Evolutionary conservation across 1,284 basidiomycete genomes (phyloP).

Genomic region (Tremellales sp.): DNA sequence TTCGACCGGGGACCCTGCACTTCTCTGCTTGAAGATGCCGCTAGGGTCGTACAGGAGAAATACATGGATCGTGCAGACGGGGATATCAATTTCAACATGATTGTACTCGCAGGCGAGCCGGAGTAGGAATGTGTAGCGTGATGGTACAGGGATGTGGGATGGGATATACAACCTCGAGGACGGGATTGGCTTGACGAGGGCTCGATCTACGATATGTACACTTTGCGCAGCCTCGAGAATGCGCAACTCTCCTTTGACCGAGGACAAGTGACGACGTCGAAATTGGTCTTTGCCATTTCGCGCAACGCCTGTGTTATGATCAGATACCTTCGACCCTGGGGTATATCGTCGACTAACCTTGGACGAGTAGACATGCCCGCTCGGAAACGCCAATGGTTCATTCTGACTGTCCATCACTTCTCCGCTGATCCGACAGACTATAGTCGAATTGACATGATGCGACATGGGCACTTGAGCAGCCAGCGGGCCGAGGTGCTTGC

Average conservation of each 20-base stretch:
- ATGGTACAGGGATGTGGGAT: neutral
- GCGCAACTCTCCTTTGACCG: conserved; percentile 64
- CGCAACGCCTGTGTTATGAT: conserved; percentile 63
- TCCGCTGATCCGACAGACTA: conserved; percentile 85
- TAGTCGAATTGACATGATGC: conserved; percentile 91
- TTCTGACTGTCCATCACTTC: conserved; percentile 93
- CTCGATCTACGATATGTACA: conserved; percentile 65
- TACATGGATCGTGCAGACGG: conserved; percentile 55
- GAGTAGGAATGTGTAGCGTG: conserved; percentile 2
- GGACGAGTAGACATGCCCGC: conserved; percentile 86
- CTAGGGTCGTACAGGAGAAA: conserved; percentile 60
- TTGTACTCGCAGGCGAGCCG: conserved; percentile 44
- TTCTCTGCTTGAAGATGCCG: conserved; percentile 63
- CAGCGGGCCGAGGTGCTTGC: conserved; percentile 66
- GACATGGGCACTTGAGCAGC: conserved; percentile 84
- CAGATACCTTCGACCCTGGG: conserved; percentile 1
- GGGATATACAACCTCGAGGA: neutral
- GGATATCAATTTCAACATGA: conserved; percentile 47
- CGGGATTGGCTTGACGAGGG: neutral
- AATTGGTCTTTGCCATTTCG: conserved; percentile 73
- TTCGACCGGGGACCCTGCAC: conserved; percentile 66
- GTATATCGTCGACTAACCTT: conserved; percentile 61
- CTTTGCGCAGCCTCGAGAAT: conserved; percentile 70
- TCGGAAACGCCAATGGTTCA: conserved; percentile 84
- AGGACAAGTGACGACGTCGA: conserved; percentile 72